Conservation (phyloP, 345 rosid species). For the Sisymbrium irio region DNA sequence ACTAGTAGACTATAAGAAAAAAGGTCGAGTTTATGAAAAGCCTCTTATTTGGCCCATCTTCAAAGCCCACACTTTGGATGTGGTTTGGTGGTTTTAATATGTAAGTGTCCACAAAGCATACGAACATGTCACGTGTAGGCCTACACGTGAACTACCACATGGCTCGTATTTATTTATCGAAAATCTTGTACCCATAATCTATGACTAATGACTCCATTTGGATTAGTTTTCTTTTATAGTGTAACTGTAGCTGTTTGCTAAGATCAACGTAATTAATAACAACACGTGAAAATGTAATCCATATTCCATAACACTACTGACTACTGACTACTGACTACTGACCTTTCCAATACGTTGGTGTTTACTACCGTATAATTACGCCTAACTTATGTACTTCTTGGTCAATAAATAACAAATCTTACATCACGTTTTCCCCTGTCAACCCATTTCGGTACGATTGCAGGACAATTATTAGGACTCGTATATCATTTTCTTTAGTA, state of each 20-base stretch:
- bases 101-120: constrained; percentile 5
- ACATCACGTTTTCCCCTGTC: background rate
- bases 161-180: background rate
- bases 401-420: background rate
- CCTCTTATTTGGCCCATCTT: background rate
- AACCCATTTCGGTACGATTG: background rate
- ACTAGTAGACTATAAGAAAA: background rate
- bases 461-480: background rate
- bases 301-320: too few relatives aligned
- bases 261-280: too few relatives aligned
- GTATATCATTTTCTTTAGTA: background rate
- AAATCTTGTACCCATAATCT: too few relatives aligned
- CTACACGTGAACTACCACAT: constrained; percentile 23
- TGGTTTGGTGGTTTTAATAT: background rate
- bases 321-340: background rate
- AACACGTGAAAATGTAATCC: too few relatives aligned
- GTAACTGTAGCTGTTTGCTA: background rate
- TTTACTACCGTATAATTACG: background rate
- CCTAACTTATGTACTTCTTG: background rate
- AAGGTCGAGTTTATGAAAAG: background rate
- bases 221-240: background rate
- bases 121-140: constrained; percentile 21
- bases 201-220: too few relatives aligned
- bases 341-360: constrained; percentile 5
- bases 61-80: constrained; percentile 3